Percentiles rank a stretch among this genome's conserved stretches.
Conservation (phyloP, 768 basidiomycete species). For the Cystobasidium onofrii region DNA sequence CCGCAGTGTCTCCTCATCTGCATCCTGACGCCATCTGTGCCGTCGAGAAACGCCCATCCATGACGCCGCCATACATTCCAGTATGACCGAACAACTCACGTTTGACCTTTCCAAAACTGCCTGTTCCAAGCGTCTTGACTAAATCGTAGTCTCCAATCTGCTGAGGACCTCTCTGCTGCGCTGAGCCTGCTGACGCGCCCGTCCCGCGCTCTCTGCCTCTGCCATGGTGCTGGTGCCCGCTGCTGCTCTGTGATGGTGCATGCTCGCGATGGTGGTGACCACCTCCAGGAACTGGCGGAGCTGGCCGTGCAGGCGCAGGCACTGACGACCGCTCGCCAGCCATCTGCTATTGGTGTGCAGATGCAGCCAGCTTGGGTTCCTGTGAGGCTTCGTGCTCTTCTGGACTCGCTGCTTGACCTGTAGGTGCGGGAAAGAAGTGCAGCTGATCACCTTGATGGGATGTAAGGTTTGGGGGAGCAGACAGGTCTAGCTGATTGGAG, state of each 20-base stretch:
- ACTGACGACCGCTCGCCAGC: background rate
- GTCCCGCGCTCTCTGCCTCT: slow-evolving; percentile 8
- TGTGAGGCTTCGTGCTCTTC: no score
- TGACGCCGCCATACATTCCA: background rate
- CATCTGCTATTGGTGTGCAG: background rate
- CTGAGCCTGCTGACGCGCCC: background rate
- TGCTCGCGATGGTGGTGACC: background rate
- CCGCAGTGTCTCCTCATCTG: no score
- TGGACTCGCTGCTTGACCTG: background rate
- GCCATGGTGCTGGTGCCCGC: slow-evolving; percentile 3
- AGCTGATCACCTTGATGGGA: background rate
- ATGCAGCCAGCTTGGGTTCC: background rate
- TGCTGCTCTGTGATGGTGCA: slow-evolving; percentile 2
- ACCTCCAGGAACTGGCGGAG: slow-evolving; percentile 11
- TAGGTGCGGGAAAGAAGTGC: background rate
- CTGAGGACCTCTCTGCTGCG: slow-evolving; percentile 5
- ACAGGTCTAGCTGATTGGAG: background rate
- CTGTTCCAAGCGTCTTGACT: slow-evolving; percentile 79
- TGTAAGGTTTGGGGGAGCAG: background rate
- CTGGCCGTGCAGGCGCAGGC: slow-evolving; percentile 14
- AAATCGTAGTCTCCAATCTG: slow-evolving; percentile 68
- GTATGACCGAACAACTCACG: slow-evolving; percentile 57
- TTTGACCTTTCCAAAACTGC: slow-evolving; percentile 98
- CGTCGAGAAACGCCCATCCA: background rate
- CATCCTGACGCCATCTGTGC: background rate